Percentiles rank a stretch among this genome's conserved stretches.
Conservation (phyloP, 208 protist genomes). For the Naegleria fowleri region DNA sequence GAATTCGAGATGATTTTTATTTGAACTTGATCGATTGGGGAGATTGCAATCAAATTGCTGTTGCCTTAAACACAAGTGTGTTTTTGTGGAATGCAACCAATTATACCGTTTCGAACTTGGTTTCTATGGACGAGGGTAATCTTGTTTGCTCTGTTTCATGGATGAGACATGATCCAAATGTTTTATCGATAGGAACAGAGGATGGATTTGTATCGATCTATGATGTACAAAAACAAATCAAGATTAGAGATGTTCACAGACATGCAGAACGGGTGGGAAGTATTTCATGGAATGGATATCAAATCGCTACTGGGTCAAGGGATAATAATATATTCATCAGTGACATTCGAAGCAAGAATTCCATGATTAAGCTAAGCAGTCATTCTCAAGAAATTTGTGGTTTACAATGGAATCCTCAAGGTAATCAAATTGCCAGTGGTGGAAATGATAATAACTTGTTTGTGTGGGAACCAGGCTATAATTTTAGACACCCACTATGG, state of each 20-base stretch:
- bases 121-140: neutral
- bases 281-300: conserved; percentile 81
- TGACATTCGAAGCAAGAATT: conserved; percentile 74
- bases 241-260: conserved; percentile 69
- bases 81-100: conserved; percentile 78
- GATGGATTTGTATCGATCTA: neutral
- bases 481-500: neutral
- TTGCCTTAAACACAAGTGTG: conserved; percentile 66
- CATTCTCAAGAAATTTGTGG: conserved; percentile 78
- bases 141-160: neutral
- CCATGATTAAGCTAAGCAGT: conserved; percentile 33
- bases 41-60: conserved; percentile 51
- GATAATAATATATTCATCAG: conserved; percentile 86
- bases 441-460: conserved; percentile 79
- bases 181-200: conserved; percentile 46
- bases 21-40: conserved; percentile 83
- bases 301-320: conserved; percentile 84
- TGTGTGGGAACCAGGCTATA: conserved; percentile 55
- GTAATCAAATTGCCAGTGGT: conserved; percentile 66
- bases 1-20: conserved; percentile 80
- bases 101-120: neutral
- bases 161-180: neutral
- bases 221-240: conserved; percentile 49
- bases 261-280: conserved; percentile 80
- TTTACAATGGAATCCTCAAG: conserved; percentile 64